Evolutionary conservation across 139 green algal genomes (phyloP).

Genomic region (Monoraphidium neglectum): DNA sequence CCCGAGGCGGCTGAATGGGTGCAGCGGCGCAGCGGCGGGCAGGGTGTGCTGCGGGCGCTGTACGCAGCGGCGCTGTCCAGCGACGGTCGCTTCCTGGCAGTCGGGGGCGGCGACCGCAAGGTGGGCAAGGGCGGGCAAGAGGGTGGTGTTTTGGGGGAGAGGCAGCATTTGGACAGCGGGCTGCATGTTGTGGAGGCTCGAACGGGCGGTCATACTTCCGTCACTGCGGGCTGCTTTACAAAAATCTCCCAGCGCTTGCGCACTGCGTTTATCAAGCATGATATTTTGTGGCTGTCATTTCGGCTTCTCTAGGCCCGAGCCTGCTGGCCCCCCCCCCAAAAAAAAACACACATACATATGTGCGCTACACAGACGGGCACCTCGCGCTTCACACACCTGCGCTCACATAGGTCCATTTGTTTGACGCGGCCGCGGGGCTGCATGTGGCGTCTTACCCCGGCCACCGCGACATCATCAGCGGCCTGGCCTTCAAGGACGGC

Average conservation of each 20-base stretch:
- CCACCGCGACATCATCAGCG: constrained; percentile 75
- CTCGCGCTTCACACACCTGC: too few relatives aligned
- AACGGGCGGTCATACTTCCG: too few relatives aligned
- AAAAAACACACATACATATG: too few relatives aligned
- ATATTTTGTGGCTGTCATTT: too few relatives aligned
- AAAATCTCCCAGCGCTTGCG: too few relatives aligned
- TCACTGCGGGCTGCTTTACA: too few relatives aligned
- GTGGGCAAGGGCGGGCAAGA: constrained; percentile 43
- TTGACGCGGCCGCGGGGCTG: constrained; percentile 58
- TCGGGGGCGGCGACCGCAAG: constrained; percentile 76
- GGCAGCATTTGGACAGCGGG: background rate
- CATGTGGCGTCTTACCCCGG: constrained; percentile 16
- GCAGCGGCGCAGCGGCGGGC: constrained; percentile 2
- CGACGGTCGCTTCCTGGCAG: constrained; percentile 77
- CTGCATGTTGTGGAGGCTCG: background rate
- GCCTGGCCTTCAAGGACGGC: constrained; percentile 83
- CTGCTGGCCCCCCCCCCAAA: too few relatives aligned
- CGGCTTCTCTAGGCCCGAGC: too few relatives aligned
- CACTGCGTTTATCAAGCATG: too few relatives aligned
- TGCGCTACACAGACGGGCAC: background rate
- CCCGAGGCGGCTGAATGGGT: constrained; percentile 27
- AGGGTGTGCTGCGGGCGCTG: constrained; percentile 41
- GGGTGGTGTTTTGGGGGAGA: too few relatives aligned
- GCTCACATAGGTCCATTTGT: constrained; percentile 68
- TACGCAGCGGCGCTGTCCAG: constrained; percentile 71